Conservation (phyloP, 2,329 filamentous ascomycete species). For the Trichoderma guizhouense region DNA sequence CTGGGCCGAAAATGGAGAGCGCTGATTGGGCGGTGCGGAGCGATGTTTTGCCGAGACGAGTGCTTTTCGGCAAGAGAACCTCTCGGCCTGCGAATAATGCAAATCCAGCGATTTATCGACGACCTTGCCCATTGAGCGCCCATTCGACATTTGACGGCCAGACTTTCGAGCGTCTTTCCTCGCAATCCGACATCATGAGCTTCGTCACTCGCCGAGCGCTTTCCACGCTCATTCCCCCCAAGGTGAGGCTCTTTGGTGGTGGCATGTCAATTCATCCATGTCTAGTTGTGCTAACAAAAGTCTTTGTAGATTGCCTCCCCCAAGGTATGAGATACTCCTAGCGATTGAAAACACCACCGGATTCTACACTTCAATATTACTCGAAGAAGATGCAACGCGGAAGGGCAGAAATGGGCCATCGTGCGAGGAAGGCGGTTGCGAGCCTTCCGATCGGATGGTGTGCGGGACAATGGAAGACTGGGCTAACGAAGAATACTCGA, state of each 20-base stretch:
- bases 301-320: slow-evolving; percentile 70
- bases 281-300: slow-evolving; percentile 34
- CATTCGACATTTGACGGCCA: slow-evolving; percentile 31
- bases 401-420: background rate
- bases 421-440: background rate
- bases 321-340: slow-evolving; percentile 55
- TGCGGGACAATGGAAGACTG: slow-evolving; percentile 16
- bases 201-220: slow-evolving; percentile 86
- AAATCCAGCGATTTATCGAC: slow-evolving; percentile 22
- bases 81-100: slow-evolving; percentile 27
- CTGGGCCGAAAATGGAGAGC: slow-evolving; percentile 18
- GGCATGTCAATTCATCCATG: slow-evolving; percentile 29
- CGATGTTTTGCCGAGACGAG: slow-evolving; percentile 45
- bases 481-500: slow-evolving; percentile 18
- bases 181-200: slow-evolving; percentile 68
- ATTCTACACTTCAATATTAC: background rate
- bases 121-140: slow-evolving; percentile 36
- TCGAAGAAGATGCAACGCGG: background rate
- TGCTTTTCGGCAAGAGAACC: slow-evolving; percentile 46
- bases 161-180: slow-evolving; percentile 28
- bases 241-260: slow-evolving; percentile 59
- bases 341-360: background rate
- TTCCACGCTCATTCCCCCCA: slow-evolving; percentile 98
- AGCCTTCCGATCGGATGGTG: background rate
- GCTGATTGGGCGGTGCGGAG: slow-evolving; percentile 44